phyloP scores from a whole-genome alignment of 371 early-diverging fungal genomes.

The Phascolomyces articulosus region DNA sequence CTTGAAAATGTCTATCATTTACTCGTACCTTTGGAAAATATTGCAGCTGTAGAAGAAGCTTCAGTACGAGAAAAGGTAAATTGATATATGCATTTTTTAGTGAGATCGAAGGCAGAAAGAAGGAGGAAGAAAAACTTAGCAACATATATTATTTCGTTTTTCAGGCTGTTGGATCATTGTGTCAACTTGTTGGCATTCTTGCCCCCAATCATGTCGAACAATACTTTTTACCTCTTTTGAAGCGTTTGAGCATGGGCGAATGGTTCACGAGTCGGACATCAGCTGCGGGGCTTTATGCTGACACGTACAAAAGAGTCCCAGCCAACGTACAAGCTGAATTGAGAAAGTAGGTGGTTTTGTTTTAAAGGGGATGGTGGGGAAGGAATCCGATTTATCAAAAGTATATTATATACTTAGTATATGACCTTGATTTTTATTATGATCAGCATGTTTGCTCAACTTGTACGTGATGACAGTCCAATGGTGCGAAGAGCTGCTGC shows the following conservation, averaged over 20 bases:
- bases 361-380: background rate
- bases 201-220: slow-evolving; percentile 83
- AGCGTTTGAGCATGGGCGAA: slow-evolving; percentile 90
- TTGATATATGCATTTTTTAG: too few species aligned
- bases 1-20: slow-evolving; percentile 83
- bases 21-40: slow-evolving; percentile 90
- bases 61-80: slow-evolving; percentile 93
- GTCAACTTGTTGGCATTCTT: slow-evolving; percentile 72
- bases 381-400: too few species aligned
- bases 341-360: slow-evolving; percentile 56
- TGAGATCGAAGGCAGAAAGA: too few species aligned
- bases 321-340: slow-evolving; percentile 84
- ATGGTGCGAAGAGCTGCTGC: slow-evolving; percentile 98
- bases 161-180: slow-evolving; percentile 93
- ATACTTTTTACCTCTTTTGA: slow-evolving; percentile 87
- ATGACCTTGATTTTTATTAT: slow-evolving; percentile 1
- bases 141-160: background rate
- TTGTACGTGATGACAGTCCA: slow-evolving; percentile 94
- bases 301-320: slow-evolving; percentile 73
- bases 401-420: background rate
- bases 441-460: slow-evolving; percentile 61
- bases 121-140: background rate
- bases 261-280: slow-evolving; percentile 98
- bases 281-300: slow-evolving; percentile 91
- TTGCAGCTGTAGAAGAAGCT: slow-evolving; percentile 97